Base-by-base conservation (phyloP, 176 grass and related monocot species). In the Otatea glauca region DNA sequence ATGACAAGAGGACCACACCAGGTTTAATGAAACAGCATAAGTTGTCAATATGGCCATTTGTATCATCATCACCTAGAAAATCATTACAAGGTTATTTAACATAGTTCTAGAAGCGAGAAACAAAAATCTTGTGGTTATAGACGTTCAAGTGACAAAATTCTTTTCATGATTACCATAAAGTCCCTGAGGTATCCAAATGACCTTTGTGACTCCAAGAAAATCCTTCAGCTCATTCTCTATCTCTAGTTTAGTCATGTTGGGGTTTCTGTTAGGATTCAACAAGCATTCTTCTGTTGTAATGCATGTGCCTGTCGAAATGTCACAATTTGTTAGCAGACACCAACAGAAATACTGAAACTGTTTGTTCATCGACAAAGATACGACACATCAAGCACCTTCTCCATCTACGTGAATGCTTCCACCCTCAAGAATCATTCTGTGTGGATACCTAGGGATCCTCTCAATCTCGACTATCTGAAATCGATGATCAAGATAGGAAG, bases 341-440 rank as follows among this genome's bases (percentile, higher is more conserved):
- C 4, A 77, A 70, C 27, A 82, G 39, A 64, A 38, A 48, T 42
- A 59, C 13, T 43, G 24, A 67, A 83, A 38, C 20, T 21, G 69
- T 68, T n/a, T 35, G 21, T 49, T n/a, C 38, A 35, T 45, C 37
- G 29, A 51, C 21, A 58, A 72, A 18, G 1, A 81, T 53, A 72
- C 27, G 27, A 38, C 44, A 78, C 18, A 85, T 42, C 8, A 83
- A 48, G 29, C 2, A 98, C 95, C 95, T 92, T 98, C 95, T 53
- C 93, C 93, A 42, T 98, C 95, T 18, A 95, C 95, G 78, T 98
- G 95, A 70, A 98, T 95, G 76, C 95, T 95, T 92, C 95, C 95
- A 80, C 95, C 95, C 88, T 98, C 96, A 12, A 98, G 89, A 83
- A 98, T 56, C 80, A 98, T 98, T n/a, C 59, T 63, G 37, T 98